phyloP scores from a whole-genome alignment of 805 yeast genomes.

The Hermanozyma aechmeae region DNA sequence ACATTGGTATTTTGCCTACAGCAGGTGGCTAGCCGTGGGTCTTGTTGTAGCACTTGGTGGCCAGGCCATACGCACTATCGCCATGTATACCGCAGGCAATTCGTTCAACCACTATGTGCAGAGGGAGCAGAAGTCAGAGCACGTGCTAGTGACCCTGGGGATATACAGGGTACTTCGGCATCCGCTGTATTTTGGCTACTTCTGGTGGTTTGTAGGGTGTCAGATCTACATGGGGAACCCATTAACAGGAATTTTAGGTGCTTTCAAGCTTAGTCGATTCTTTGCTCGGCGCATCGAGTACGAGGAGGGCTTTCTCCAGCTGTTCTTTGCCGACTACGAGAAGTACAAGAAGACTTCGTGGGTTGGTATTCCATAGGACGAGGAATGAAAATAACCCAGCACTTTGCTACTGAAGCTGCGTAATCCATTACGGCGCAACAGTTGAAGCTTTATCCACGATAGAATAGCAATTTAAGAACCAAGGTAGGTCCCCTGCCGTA shows the following conservation, averaged over 20 bases:
- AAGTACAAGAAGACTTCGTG: conserved; percentile 40
- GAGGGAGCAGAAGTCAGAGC: conserved; percentile 37
- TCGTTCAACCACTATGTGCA: conserved; percentile 82
- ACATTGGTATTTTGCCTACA: background rate
- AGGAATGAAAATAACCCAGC: too few relatives aligned
- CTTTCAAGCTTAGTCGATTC: conserved; percentile 53
- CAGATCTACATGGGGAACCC: conserved; percentile 67
- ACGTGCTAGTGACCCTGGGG: conserved; percentile 64
- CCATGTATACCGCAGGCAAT: conserved; percentile 83
- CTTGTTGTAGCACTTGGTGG: conserved; percentile 42
- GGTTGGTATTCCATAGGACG: conserved; percentile 66
- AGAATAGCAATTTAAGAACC: too few relatives aligned
- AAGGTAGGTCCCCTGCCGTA: too few relatives aligned
- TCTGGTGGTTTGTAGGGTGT: conserved; percentile 87
- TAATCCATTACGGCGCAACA: too few relatives aligned
- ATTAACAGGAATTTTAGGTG: conserved; percentile 45
- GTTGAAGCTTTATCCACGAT: too few relatives aligned
- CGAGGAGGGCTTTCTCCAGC: conserved; percentile 60
- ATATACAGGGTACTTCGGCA: conserved; percentile 64
- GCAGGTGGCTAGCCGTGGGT: conserved; percentile 42
- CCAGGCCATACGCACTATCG: conserved; percentile 57
- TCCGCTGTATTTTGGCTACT: conserved; percentile 88
- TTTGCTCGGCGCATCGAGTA: conserved; percentile 56
- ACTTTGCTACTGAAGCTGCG: too few relatives aligned
- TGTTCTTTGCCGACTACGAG: conserved; percentile 67